Base-by-base conservation (phyloP, 2,329 filamentous ascomycete species). In the Aureobasidium sp. region DNA sequence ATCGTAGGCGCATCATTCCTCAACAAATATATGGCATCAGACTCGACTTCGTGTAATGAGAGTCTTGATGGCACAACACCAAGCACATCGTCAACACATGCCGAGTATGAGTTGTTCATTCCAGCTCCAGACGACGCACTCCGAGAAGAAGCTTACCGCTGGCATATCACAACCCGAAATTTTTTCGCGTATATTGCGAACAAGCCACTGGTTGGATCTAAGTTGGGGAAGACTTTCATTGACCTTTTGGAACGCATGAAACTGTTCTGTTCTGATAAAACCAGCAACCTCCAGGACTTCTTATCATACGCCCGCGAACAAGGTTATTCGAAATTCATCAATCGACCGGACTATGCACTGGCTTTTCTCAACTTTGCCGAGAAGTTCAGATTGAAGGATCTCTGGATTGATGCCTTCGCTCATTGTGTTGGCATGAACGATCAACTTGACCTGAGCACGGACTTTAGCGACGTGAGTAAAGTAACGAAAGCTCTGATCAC, bases 381-480 rank as follows among this genome's bases (percentile, higher is more conserved):
- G 68, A 76, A 79, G 27, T 86, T 85, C 65, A 81, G 82, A 57
- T 73, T 88, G 30, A 78, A 77, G 59, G 80, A 84, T n/a, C 73
- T 90, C 13, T 93, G 90, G 78, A 80, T 85, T 11, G 82, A 89
- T 68, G 85, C 89, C 0, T 91, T 92, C 72, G 81, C 83, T 14
- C 90, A 94, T 68, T 91, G 89, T 69, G 86, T 88, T 39, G 90
- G 89, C 47, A 91, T 93, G 89, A 82, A 82, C 63, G 83, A 88
- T 25, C 76, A 77, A 30, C 64, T 92, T 5, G 76, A 78, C 44
- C 68, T 74, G 6, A 82, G 81, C 65, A 71, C 79, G 1, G 88
- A 89, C 64, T 89, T 85, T 64, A 76, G 81, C 71, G 61, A 65
- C 3, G 69, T 75, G 30, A 78, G 75, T n/a, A 78, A 69, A 9